Conservation (phyloP, 352 stramenopile species). For the Salisapilia sapeloensis region DNA sequence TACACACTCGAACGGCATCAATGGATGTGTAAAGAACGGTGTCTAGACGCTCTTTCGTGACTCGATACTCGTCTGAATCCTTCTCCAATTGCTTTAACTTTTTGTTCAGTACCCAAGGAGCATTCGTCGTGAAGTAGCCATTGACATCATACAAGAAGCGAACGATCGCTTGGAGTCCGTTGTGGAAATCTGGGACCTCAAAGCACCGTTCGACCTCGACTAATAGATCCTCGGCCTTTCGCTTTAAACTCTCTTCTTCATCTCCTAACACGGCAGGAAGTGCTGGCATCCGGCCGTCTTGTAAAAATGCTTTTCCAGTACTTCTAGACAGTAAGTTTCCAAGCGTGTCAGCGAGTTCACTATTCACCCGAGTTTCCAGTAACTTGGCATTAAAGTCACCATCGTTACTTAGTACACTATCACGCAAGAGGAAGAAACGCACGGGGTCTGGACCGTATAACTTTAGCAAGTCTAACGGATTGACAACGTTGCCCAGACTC, state of each 20-base stretch:
- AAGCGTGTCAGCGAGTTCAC: constrained; percentile 83
- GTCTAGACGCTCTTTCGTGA: constrained; percentile 24
- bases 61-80: constrained; percentile 11
- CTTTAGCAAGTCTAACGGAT: constrained; percentile 84
- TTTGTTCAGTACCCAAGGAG: constrained; percentile 68
- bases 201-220: constrained; percentile 28
- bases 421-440: constrained; percentile 83
- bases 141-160: constrained; percentile 76
- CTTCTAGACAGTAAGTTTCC: constrained; percentile 78
- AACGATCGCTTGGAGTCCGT: constrained; percentile 52
- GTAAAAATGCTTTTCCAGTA: constrained; percentile 51
- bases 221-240: constrained; percentile 25
- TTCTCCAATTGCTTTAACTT: constrained; percentile 16
- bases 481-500: constrained; percentile 96
- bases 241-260: constrained; percentile 37
- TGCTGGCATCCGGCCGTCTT: constrained; percentile 21
- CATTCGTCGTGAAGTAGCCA: constrained; percentile 62
- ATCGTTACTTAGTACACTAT: constrained; percentile 91
- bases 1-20: constrained; percentile 23
- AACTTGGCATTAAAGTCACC: constrained; percentile 74
- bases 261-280: constrained; percentile 14
- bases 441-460: constrained; percentile 90
- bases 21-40: constrained; percentile 59
- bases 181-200: constrained; percentile 54
- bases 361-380: constrained; percentile 93